Base-by-base conservation (phyloP, 2,329 filamentous ascomycete species). In the Emmonsiellopsis sp. region DNA sequence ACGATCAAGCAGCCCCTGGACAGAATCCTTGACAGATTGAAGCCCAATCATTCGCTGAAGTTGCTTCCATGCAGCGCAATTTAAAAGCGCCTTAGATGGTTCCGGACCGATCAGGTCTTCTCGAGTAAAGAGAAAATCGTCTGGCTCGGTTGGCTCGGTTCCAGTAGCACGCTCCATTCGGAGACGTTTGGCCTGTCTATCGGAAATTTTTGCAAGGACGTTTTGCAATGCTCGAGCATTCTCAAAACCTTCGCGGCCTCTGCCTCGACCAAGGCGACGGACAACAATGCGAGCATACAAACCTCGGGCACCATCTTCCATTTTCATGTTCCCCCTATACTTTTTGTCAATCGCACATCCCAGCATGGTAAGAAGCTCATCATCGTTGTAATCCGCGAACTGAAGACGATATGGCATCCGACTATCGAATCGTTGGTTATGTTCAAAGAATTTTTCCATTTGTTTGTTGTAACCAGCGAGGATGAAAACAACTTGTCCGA, bases 361-460 rank as follows among this genome's bases (percentile, higher is more conserved):
- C 0, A 90, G 65, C 10, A 92, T 90, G 0, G 64, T 61, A 2
- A 81, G 72, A 0, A 92, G 72, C 58, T 91, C 85, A 0, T 70
- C 60, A 46, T 91, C 83, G 0, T 72, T 71, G 57, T 88, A 91
- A 64, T 92, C 87, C 0, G 78, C 70, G 53, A 91, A 92, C 42
- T 79, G 76, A 61, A 91, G 73, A 35, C 76, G 70, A 9, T 80
- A 71, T 0, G 86, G 86, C 38, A 92, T 83, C 0, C 87, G 81
- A 58, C 85, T 87, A 0, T 79, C 74, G 2, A 91, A 72, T 0
- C 87, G 86, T 0, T 82, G 82, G 44, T 91, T 91, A 56, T 90
- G 85, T 0, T 79, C 75, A 46, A 88, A 89, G 64, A 91, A 89
- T 0, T 76, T 76, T 60, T 91, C 86, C 86, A 92, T 91, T 57